Base-by-base conservation (phyloP, 345 rosid species). In the Populus euphratica region DNA sequence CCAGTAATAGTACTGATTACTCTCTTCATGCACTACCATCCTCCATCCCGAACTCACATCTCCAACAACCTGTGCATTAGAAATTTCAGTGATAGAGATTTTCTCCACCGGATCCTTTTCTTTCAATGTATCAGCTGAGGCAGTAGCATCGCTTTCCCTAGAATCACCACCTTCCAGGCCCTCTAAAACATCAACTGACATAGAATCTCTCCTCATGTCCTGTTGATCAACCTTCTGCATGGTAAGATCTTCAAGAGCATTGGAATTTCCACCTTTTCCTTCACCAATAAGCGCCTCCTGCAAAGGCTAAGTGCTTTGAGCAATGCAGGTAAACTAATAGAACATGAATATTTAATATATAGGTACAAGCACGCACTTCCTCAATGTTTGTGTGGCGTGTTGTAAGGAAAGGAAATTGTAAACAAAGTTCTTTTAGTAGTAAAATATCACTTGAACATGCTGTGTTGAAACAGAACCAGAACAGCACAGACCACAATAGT, bases 1-100 rank as follows among this genome's bases (percentile, higher is more conserved):
- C 98, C 99, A 94, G 88, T 96, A 96, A 84, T 94, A 94, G 83
- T 89, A 92, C 77, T 86, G 97, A 77, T 81, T 88, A 77, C 91
- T 91, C 88, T 92, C 99, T 78, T 89, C 99, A 76, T 96, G 96
- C 89, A 92, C 80, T 73, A 94, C 91, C 77, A 94, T 87, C 88
- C 86, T 92, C 99, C 98, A 96, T 73, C 85, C 89, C 20, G 77
- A 83, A 81, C 85, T 85, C 76, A 77, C 82, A 81, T 89, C 94
- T 59, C 83, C 89, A 72, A 73, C 38, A 75, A 79, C 83, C 81
- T 86, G 89, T 59, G 85, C 50, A 81, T 86, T 85, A 73, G 85
- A 78, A 83, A 77, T 72, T 79, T 83, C 88, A 54, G 81, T 33
- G 70, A 50, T 85, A 85, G 86, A 70, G 61, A 78, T 67, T 75